Conservation (phyloP, 169 alveolate genomes). For the Theileria equi region DNA sequence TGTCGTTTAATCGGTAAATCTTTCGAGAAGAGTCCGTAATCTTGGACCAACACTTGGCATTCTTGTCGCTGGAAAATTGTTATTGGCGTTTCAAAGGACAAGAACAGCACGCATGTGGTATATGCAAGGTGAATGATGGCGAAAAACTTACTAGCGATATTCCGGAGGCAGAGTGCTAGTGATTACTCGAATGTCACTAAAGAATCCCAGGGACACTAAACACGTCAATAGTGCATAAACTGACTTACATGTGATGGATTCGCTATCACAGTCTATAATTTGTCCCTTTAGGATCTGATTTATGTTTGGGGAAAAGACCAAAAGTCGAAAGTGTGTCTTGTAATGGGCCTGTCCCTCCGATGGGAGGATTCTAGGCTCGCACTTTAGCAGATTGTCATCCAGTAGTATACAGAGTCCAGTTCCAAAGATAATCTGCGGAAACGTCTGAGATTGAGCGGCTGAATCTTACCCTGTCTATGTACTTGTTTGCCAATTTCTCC, state of each 20-base stretch:
- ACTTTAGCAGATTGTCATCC: slow-evolving; percentile 7
- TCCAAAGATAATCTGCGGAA: slow-evolving; percentile 29
- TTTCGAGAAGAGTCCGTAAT: neutral
- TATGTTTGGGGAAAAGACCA: slow-evolving; percentile 44
- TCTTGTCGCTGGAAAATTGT: slow-evolving; percentile 19
- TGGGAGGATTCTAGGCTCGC: slow-evolving; percentile 39
- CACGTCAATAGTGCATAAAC: neutral
- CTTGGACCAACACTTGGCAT: slow-evolving; percentile 9
- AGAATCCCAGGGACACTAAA: slow-evolving; percentile 50
- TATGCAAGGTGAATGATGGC: too few relatives aligned
- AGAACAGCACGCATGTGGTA: too few relatives aligned
- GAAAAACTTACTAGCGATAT: slow-evolving; percentile 3
- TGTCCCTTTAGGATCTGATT: slow-evolving; percentile 26
- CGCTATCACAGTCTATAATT: slow-evolving; percentile 3
- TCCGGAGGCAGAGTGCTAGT: slow-evolving; percentile 25
- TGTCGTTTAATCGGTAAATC: neutral
- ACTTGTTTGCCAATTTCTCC: slow-evolving; percentile 37
- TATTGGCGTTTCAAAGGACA: too few relatives aligned
- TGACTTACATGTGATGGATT: slow-evolving; percentile 13
- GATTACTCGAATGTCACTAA: slow-evolving; percentile 35
- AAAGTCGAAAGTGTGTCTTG: slow-evolving; percentile 23
- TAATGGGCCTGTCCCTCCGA: slow-evolving; percentile 53
- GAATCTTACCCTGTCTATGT: slow-evolving; percentile 40
- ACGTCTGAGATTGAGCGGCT: neutral
- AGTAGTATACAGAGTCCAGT: slow-evolving; percentile 39